These are phyloP conservation scores for Globisporangium ultimum DNA, from an alignment of 352 stramenopile species.

Conservation along the genomic window DNA sequence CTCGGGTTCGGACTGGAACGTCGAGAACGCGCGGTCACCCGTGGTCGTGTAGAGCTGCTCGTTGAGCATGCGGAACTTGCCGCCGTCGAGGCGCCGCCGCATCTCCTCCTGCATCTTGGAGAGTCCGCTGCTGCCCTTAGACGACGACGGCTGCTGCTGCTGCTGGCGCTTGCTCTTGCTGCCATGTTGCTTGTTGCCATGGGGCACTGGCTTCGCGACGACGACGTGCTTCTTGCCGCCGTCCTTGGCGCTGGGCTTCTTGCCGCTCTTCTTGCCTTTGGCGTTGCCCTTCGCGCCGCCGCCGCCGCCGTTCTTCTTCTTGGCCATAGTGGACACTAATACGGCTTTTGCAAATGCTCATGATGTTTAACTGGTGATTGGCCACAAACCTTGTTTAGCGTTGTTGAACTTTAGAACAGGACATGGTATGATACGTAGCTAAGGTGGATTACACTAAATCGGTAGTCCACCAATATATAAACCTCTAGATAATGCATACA, in stretches of 20 bases:
- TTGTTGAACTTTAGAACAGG: background rate
- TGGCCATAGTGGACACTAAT: constrained; percentile 13
- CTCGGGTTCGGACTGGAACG: constrained; percentile 92
- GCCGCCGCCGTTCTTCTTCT: no score
- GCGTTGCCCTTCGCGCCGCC: constrained; percentile 18
- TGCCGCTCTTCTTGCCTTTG: constrained; percentile 22
- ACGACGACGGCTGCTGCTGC: constrained; percentile 9
- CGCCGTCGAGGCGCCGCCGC: constrained; percentile 88
- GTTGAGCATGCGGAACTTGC: constrained; percentile 98
- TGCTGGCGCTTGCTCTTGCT: constrained; percentile 1
- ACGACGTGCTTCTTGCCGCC: constrained; percentile 2
- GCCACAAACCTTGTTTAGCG: background rate
- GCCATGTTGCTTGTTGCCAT: constrained; percentile 6
- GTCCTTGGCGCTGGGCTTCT: constrained; percentile 11
- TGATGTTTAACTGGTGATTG: constrained; percentile 3
- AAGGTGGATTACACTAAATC: background rate
- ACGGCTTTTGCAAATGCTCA: background rate
- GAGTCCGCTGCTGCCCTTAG: constrained; percentile 27
- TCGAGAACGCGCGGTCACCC: constrained; percentile 86
- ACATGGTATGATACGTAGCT: background rate
- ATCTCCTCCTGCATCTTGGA: constrained; percentile 77
- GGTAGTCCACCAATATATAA: no score
- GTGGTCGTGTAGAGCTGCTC: constrained; percentile 97
- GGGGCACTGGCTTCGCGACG: background rate
- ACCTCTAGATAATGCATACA: no score